Evolutionary conservation across 2,329 filamentous ascomycete genomes (phyloP).

Genomic region (Macrophomina phaseolina): DNA sequence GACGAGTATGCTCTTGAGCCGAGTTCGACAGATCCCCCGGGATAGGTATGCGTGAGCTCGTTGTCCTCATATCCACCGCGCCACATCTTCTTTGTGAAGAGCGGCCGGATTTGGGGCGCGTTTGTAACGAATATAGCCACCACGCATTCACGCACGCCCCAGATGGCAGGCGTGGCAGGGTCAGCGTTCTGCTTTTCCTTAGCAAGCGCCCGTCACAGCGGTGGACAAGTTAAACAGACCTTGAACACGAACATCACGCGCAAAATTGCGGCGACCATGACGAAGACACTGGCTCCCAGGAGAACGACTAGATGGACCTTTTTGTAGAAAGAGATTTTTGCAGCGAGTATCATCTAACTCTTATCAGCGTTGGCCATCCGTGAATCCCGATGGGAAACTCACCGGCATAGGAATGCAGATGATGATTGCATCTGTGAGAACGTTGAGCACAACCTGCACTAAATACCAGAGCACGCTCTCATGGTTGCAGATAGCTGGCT

Average conservation of each 20-base stretch:
- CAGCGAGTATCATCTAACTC: constrained; percentile 1
- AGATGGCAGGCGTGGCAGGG: constrained; percentile 10
- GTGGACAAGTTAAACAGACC: neutral
- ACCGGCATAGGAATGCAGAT: constrained; percentile 2
- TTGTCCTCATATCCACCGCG: neutral
- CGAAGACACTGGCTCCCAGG: constrained; percentile 8
- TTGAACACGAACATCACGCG: constrained; percentile 23
- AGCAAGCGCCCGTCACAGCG: neutral
- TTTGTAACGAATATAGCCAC: constrained; percentile 19
- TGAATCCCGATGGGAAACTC: neutral
- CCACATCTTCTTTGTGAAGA: constrained; percentile 19
- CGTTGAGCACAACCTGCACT: neutral
- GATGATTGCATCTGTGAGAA: neutral
- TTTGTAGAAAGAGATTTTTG: constrained; percentile 4
- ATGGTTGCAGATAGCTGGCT: neutral
- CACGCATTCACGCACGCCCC: constrained; percentile 12
- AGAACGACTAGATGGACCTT: constrained; percentile 13
- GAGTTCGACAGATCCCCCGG: constrained; percentile 4
- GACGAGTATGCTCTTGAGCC: constrained; percentile 7
- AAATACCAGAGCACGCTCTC: constrained; percentile 2
- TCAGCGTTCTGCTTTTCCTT: neutral
- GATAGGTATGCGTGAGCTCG: constrained; percentile 1
- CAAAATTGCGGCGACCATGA: constrained; percentile 7
- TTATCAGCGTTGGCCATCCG: neutral
- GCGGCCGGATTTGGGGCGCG: constrained; percentile 7